phyloP scores from a whole-genome alignment of 495 filamentous ascomycete genomes.

The Niebla homalea region DNA sequence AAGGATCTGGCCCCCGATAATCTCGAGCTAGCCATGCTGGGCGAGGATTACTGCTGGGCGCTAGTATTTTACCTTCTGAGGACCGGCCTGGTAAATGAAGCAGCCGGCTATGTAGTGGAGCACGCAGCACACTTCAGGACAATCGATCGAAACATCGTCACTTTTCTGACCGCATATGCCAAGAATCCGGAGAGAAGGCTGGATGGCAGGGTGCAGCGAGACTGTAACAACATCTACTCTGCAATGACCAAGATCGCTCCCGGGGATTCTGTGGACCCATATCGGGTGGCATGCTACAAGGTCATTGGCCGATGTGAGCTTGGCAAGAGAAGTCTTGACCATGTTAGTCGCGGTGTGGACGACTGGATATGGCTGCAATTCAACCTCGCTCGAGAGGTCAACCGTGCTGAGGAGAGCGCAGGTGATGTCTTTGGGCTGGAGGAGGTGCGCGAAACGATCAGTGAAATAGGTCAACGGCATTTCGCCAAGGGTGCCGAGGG shows the following conservation, averaged over 20 bases:
- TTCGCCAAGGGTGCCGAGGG: conserved; percentile 62
- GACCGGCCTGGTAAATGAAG: conserved; percentile 69
- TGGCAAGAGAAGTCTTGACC: conserved; percentile 61
- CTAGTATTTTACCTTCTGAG: conserved; percentile 86
- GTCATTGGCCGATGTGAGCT: conserved; percentile 92
- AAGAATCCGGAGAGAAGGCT: conserved; percentile 58
- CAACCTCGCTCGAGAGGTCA: conserved; percentile 75
- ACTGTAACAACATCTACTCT: conserved; percentile 79
- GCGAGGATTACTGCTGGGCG: conserved; percentile 84
- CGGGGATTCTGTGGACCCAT: conserved; percentile 82
- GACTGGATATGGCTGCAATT: conserved; percentile 98
- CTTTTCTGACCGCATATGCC: conserved; percentile 75
- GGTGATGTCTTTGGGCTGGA: conserved; percentile 78
- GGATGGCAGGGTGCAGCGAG: conserved; percentile 61
- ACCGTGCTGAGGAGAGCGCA: conserved; percentile 67
- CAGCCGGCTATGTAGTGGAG: conserved; percentile 68
- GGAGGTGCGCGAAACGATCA: conserved; percentile 71
- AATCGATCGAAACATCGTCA: conserved; percentile 77
- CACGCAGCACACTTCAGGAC: conserved; percentile 69
- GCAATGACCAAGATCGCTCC: conserved; percentile 70
- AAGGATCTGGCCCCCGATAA: conserved; percentile 72
- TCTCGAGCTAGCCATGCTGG: conserved; percentile 54
- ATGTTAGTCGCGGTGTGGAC: conserved; percentile 65
- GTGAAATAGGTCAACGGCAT: conserved; percentile 77
- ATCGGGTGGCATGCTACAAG: conserved; percentile 95